Base-by-base conservation (phyloP, 768 basidiomycete species). In the Lactifluus subvellereus region DNA sequence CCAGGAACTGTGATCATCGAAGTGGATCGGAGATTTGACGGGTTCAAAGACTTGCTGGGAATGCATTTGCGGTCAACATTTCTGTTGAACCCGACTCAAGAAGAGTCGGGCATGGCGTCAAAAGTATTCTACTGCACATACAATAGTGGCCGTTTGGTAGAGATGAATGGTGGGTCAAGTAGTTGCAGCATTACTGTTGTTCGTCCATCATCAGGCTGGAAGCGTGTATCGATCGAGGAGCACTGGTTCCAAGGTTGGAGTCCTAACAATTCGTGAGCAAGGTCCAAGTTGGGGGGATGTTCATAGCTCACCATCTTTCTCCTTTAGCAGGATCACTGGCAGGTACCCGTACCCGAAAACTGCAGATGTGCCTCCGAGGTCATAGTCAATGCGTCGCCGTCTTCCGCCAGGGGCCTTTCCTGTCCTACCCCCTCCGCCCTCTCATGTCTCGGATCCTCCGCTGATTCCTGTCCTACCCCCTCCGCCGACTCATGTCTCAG, bases 1-100 rank as follows among this genome's bases (percentile, higher is more conserved):
- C 77, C 74, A n/a, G 77, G 72, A 57, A 78, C 75, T 72, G 73
- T 81, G 49, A 75, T 81, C 58, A 71, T 82, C 62, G 80, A 81
- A 55, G 68, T 81, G 43, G 71, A 62, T 35, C 69, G 76, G 33
- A 53, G 67, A 1, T 76, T 73, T 37, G 54, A 65, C 8, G 53
- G 72, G 37, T 73, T 76, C 66, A 69, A 74, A 20, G 60, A 58
- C 6, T 67, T 81, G 7, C 74, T 82, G 22, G 80, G 80, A 8
- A 73, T 69, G 52, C 80, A 81, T 67, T 71, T 72, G 37, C 81
- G 80, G 80, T 68, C 71, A 18, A 72, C 77, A 47, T 74, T 81
- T 66, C 67, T 81, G 14, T 54, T 59, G 6, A 67, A 67, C 0
- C 76, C 79, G 2, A 62, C 66, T 8, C 40, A 67, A 18, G 75